Conservation (phyloP, 352 stramenopile species). For the Blastocystis sp. region DNA sequence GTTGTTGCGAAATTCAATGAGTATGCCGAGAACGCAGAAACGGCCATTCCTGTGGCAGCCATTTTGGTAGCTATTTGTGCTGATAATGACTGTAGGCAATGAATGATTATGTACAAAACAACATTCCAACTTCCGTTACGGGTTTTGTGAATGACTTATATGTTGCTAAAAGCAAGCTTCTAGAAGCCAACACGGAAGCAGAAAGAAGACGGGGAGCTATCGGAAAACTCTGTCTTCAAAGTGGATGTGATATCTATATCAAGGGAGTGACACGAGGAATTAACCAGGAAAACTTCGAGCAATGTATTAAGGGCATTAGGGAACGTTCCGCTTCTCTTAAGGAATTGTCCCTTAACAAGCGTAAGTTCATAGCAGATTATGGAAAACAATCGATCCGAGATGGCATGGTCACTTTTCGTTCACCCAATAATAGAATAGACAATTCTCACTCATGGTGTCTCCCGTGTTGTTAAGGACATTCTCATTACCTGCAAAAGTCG, state of each 20-base stretch:
- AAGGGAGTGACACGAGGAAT: conserved; percentile 38
- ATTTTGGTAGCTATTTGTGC: background rate
- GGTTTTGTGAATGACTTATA: conserved; percentile 8
- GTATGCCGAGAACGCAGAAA: conserved; percentile 8
- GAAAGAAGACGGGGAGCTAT: background rate
- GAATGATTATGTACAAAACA: conserved; percentile 14
- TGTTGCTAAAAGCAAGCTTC: background rate
- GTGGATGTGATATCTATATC: conserved; percentile 40
- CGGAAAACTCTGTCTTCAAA: background rate
- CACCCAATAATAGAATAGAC: background rate
- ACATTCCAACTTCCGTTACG: background rate
- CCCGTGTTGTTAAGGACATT: conserved; percentile 38
- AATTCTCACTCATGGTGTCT: conserved; percentile 57
- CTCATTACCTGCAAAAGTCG: conserved; percentile 30
- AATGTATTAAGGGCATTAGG: background rate
- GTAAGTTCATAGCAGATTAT: conserved; percentile 3
- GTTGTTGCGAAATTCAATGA: conserved; percentile 48
- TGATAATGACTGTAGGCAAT: background rate
- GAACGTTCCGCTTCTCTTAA: background rate
- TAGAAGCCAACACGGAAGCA: background rate
- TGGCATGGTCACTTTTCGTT: background rate
- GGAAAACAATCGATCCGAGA: conserved; percentile 51
- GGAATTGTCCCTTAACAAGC: conserved; percentile 31
- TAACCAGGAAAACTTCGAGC: conserved; percentile 6
- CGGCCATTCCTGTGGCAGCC: background rate